Evolutionary conservation across 73 alveolate species (phyloP).

Genomic region (Paramecium bursaria): DNA sequence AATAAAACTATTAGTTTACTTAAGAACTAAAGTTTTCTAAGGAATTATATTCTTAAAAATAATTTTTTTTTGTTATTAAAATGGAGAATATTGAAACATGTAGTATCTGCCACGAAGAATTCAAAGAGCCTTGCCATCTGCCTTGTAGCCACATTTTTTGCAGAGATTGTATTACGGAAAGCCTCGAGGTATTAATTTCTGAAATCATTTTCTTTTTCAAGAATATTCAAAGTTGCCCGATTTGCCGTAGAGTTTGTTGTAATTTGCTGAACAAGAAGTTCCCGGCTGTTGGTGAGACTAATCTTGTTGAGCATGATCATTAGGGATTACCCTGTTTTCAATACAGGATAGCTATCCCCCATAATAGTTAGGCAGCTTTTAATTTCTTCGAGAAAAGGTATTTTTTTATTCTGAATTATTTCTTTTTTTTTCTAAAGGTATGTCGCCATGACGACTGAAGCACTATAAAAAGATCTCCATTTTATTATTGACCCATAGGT

Average conservation of each 20-base stretch:
- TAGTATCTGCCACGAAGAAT: constrained; percentile 39
- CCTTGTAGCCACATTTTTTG: constrained; percentile 45
- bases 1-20: too few species aligned
- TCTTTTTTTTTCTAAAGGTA: background rate
- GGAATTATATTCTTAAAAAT: too few species aligned
- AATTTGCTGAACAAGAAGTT: constrained; percentile 21
- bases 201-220: background rate
- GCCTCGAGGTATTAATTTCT: constrained; percentile 6
- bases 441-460: constrained; percentile 44
- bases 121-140: constrained; percentile 1
- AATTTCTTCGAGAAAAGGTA: constrained; percentile 57
- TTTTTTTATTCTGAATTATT: too few species aligned
- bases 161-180: constrained; percentile 15
- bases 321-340: constrained; percentile 14
- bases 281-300: constrained; percentile 1
- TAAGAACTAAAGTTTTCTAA: too few species aligned
- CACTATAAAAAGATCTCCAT: background rate
- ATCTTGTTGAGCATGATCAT: constrained; percentile 14
- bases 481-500: constrained; percentile 43
- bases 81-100: constrained; percentile 11
- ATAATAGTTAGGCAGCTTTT: background rate
- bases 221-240: constrained; percentile 50
- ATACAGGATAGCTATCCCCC: constrained; percentile 18
- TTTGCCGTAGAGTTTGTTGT: constrained; percentile 43
- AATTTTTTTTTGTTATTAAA: too few species aligned